phyloP scores from a whole-genome alignment of 129 eudicot genomes.

The Helianthus annuus region HanXRQr2.0-SUNRISE NC_035434.2:83653277-83653776 shows the following conservation, averaged over 20 bases:
- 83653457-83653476: no score
- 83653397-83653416: no score
- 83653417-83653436: no score
- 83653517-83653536: neutral
- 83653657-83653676: conserved; percentile 82
- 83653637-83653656: conserved; percentile 48
- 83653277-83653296: neutral
- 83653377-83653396: neutral
- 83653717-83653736: conserved; percentile 45
- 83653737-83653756: conserved; percentile 4
- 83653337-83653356: neutral
- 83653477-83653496: neutral
- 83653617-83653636: conserved; percentile 93
- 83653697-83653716: conserved; percentile 63
- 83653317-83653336: neutral
- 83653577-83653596: neutral
- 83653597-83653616: conserved; percentile 33
- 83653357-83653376: neutral
- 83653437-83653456: no score
- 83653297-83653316: conserved; percentile 1
- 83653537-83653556: neutral
- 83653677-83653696: conserved; percentile 89
- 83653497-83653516: neutral
- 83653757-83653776: neutral
- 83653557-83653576: conserved; percentile 6